Base-by-base conservation (phyloP, 768 basidiomycete species). In the Cystofilobasidium bisporidii region DNA sequence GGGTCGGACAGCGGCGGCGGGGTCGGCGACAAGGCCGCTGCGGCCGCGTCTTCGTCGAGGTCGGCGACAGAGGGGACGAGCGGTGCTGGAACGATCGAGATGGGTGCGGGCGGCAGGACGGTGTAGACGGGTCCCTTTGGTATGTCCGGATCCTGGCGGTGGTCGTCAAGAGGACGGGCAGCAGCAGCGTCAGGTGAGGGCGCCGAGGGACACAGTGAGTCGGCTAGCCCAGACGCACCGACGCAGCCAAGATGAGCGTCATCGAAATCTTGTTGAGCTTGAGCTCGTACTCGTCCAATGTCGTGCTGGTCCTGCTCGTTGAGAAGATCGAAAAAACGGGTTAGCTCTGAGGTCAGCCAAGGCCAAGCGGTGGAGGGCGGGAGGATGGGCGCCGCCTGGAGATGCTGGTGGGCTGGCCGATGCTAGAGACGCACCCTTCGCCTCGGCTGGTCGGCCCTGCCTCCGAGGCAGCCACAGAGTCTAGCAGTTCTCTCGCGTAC, bases 201-300 rank as follows among this genome's bases (percentile, higher is more conserved):
- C n/a, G n/a, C n/a, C 36, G 36, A 36, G 36, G 36, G 6, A 60
- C 24, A 38, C 12, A n/a, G n/a, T n/a, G n/a, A n/a, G n/a, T n/a
- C n/a, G n/a, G n/a, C n/a, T n/a, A n/a, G n/a, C n/a, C n/a, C n/a
- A n/a, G 20, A 40, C 60, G 18, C 30, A 61, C 60, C 24, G 60
- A 61, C 11, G 40, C 10, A 0, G 67, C 67, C 15, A 68, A 61
- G 32, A 68, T 61, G 41, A 68, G 38, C n/a, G 41, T 30, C 67
- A 68, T 68, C 18, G 67, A 57, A n/a, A 68, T 63, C 56, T 32
- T 63, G 61, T 68, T 68, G 40, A 68, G 56, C 24, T 50, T 41
- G 28, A 50, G 24, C n/a, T 68, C 67, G 61, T 63, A 68, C 33
- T 62, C 38, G 6, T 53, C 61, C 20, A 63, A 43, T 2, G 56